Base-by-base conservation (phyloP, 2,329 filamentous ascomycete genomes). In the Diaporthe australafricana region DNA sequence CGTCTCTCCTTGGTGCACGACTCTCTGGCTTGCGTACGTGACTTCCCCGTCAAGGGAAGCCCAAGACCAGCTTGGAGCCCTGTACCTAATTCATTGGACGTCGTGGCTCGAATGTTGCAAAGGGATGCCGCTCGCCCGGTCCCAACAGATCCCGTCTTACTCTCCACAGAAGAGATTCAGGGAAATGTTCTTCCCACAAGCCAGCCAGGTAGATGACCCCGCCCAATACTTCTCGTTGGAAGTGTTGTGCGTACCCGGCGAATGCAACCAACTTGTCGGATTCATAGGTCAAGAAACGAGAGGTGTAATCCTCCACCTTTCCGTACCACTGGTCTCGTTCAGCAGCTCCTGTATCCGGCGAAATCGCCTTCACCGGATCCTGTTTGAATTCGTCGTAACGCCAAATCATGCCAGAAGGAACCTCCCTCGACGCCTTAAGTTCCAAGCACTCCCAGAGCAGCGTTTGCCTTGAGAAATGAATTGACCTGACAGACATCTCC, bases 391-490 rank as follows among this genome's bases (percentile, higher is more conserved):
- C 16, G 27, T 35, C 4, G 5, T 38, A n/a, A 6, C 16, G 52
- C 16, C 27, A 14, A 7, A 32, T 38, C 22, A 42, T 22, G 30
- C 62, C 35, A 55, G 42, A 52, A 12, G 70, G 62, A n/a, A 71
- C 14, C 40, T 68, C 27, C 3, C 42, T 40, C 25, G 62, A 71
- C 40, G 25, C 63, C 20, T 48, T 48, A 50, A 71, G 30, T 38
- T 67, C 32, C 22, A 35, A 42, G 40, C 74, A 75, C 52, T 72
- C 73, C 71, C 73, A 74, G 11, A 72, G 40, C 42, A 75, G 35
- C 47, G 70, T 65, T 20, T 65, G 35, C 35, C 16, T 17, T 14
- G 57, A 56, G 60, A 72, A 74, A 53, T 73, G 68, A 14, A 75
- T 42, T n/a, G 70, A 50, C 16, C 74, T 63, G 27, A 60, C 45